Percentiles rank a stretch among this genome's conserved stretches.
phyloP scores from a whole-genome alignment of 345 rosid genomes.

The Turnera subulata region DNA sequence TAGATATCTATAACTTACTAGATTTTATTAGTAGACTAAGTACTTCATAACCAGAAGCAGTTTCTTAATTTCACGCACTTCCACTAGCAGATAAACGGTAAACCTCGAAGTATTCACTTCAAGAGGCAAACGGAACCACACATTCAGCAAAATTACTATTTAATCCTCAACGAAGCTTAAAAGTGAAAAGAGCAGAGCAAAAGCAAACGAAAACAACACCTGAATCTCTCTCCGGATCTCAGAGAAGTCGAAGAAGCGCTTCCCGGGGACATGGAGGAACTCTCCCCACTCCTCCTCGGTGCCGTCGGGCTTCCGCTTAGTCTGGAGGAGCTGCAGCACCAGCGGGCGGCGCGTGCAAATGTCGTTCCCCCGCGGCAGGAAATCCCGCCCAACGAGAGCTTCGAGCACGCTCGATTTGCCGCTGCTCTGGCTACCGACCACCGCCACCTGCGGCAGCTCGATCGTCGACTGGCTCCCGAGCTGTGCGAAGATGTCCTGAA shows the following conservation, averaged over 20 bases:
- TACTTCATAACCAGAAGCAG: background rate
- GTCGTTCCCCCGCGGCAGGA: slow-evolving; percentile 85
- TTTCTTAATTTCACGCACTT: background rate
- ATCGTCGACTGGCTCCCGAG: slow-evolving; percentile 86
- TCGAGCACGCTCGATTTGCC: slow-evolving; percentile 96
- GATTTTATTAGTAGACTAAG: too few relatives aligned
- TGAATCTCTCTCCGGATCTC: slow-evolving; percentile 93
- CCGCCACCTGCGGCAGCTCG: slow-evolving; percentile 98
- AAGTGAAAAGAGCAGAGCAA: background rate
- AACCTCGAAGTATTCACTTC: background rate
- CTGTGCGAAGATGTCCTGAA: slow-evolving; percentile 94
- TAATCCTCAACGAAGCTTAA: background rate
- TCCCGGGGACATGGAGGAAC: slow-evolving; percentile 77
- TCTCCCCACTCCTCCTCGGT: slow-evolving; percentile 86
- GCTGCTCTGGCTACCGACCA: slow-evolving; percentile 97
- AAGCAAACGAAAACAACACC: slow-evolving; percentile 29
- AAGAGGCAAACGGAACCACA: background rate
- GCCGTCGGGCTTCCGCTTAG: slow-evolving; percentile 52
- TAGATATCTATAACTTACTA: too few relatives aligned
- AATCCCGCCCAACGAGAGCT: slow-evolving; percentile 94
- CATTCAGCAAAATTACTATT: background rate
- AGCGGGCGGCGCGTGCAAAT: slow-evolving; percentile 98
- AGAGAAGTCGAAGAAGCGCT: slow-evolving; percentile 79
- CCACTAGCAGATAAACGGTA: background rate
- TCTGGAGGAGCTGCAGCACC: slow-evolving; percentile 90